Evolutionary conservation across 2,329 filamentous ascomycete genomes (phyloP).

Genomic region (Septoria petroselini): DNA sequence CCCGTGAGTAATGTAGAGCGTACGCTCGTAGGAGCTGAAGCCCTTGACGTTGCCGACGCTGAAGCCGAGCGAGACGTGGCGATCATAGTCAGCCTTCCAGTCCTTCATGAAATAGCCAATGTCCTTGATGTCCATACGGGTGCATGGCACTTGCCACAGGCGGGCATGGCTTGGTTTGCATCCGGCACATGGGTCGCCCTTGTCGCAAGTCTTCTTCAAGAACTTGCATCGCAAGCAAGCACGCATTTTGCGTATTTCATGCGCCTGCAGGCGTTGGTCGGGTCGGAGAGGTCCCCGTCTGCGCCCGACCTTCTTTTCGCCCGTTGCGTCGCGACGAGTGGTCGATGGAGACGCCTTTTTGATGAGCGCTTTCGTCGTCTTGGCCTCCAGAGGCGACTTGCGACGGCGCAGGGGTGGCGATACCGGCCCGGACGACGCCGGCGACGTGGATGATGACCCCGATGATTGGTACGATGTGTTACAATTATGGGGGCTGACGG

Average conservation of each 20-base stretch:
- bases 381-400: conserved; percentile 61
- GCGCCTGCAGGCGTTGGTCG: conserved; percentile 93
- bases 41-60: conserved; percentile 95
- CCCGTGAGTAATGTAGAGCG: conserved; percentile 92
- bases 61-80: conserved; percentile 80
- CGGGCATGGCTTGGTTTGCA: conserved; percentile 94
- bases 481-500: conserved; percentile 30
- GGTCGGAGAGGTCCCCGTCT: conserved; percentile 85
- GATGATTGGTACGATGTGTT: conserved; percentile 30
- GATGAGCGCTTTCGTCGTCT: conserved; percentile 79
- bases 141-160: conserved; percentile 96
- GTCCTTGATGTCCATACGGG: conserved; percentile 97
- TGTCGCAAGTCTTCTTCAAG: conserved; percentile 98
- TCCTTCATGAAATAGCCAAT: conserved; percentile 99
- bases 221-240: conserved; percentile 97
- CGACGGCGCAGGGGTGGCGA: conserved; percentile 60
- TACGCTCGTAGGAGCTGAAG: conserved; percentile 59
- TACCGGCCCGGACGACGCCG: conserved; percentile 36
- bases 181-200: conserved; percentile 90
- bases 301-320: conserved; percentile 89
- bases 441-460: conserved; percentile 36
- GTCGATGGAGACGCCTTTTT: conserved; percentile 59
- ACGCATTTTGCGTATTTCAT: conserved; percentile 91
- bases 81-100: conserved; percentile 95
- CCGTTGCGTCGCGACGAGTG: conserved; percentile 70